Percentiles rank a stretch among this genome's conserved stretches.
phyloP scores from a whole-genome alignment of 805 yeast genomes.

The Jamesozyma spencerorum region DNA sequence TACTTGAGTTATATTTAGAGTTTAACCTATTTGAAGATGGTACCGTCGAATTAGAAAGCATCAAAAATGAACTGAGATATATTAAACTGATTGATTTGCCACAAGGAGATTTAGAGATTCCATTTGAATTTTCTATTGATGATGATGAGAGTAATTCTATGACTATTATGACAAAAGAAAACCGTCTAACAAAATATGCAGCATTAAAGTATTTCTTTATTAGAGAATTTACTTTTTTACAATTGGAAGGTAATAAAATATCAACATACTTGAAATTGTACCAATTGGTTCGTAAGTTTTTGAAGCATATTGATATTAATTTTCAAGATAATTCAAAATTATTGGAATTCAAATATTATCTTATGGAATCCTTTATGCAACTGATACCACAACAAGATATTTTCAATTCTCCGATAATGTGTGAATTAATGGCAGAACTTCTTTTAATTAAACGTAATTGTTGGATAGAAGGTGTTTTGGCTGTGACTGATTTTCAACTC shows the following conservation, averaged over 20 bases:
- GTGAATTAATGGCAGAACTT: constrained; percentile 35
- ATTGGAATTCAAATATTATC: constrained; percentile 18
- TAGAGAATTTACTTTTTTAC: constrained; percentile 15
- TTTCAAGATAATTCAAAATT: constrained; percentile 10
- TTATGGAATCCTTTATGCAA: constrained; percentile 12
- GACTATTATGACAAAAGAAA: constrained; percentile 9
- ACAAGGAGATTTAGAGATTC: constrained; percentile 18
- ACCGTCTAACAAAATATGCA: constrained; percentile 14
- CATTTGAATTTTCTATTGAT: constrained; percentile 9
- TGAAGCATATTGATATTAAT: constrained; percentile 7
- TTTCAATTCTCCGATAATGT: constrained; percentile 1
- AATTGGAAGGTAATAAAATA: constrained; percentile 7
- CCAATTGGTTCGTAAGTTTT: constrained; percentile 11
- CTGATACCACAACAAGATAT: constrained; percentile 6
- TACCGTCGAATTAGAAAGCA: constrained; percentile 11
- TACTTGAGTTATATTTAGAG: constrained; percentile 19
- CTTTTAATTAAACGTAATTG: constrained; percentile 33
- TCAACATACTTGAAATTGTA: constrained; percentile 9
- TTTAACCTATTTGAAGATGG: constrained; percentile 25
- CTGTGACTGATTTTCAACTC: constrained; percentile 10
- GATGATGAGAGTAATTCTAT: constrained; percentile 6
- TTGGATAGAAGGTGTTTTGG: constrained; percentile 24
- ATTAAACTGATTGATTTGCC: constrained; percentile 6
- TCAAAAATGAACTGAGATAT: constrained; percentile 9
- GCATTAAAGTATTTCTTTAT: constrained; percentile 19